Percentiles rank a stretch among this genome's conserved stretches.
Evolutionary conservation across 2,329 filamentous ascomycete genomes (phyloP).

Genomic region (Fusarium caatingaense): DNA sequence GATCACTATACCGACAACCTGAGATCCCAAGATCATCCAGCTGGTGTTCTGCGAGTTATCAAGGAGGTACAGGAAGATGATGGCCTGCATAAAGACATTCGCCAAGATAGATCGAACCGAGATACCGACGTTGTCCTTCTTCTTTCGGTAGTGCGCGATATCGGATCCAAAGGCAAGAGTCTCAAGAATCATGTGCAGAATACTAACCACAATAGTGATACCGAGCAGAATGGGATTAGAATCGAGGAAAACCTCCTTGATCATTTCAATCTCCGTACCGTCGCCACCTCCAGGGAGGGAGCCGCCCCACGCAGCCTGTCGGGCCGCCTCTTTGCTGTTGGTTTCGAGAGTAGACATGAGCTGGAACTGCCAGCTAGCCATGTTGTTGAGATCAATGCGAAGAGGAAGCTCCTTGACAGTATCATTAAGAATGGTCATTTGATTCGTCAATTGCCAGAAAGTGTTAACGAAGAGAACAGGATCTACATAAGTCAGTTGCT

Average conservation of each 20-base stretch:
- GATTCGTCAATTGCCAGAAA: conserved; percentile 93
- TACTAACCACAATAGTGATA: conserved; percentile 84
- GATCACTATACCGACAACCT: conserved; percentile 81
- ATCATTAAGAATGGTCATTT: conserved; percentile 92
- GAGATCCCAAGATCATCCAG: conserved; percentile 97
- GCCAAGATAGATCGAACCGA: conserved; percentile 95
- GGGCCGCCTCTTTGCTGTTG: conserved; percentile 84
- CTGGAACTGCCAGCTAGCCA: conserved; percentile 90
- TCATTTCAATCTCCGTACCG: conserved; percentile 93
- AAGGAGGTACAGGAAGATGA: conserved; percentile 96
- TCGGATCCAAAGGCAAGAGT: conserved; percentile 97
- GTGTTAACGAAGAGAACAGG: conserved; percentile 93
- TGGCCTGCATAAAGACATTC: conserved; percentile 96
- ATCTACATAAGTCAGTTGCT: conserved; percentile 52
- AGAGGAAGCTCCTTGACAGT: conserved; percentile 86
- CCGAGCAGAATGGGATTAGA: conserved; percentile 92
- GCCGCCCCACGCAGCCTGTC: conserved; percentile 79
- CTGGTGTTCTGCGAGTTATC: conserved; percentile 98
- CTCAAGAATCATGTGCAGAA: conserved; percentile 95
- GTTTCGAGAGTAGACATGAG: conserved; percentile 86
- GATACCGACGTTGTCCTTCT: conserved; percentile 98
- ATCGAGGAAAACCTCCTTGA: conserved; percentile 95
- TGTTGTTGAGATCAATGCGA: conserved; percentile 84
- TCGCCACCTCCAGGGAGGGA: conserved; percentile 82
- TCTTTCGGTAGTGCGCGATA: conserved; percentile 98